Evolutionary conservation across 495 filamentous ascomycete genomes (phyloP).

Genomic region (Penicillium lagena): DNA sequence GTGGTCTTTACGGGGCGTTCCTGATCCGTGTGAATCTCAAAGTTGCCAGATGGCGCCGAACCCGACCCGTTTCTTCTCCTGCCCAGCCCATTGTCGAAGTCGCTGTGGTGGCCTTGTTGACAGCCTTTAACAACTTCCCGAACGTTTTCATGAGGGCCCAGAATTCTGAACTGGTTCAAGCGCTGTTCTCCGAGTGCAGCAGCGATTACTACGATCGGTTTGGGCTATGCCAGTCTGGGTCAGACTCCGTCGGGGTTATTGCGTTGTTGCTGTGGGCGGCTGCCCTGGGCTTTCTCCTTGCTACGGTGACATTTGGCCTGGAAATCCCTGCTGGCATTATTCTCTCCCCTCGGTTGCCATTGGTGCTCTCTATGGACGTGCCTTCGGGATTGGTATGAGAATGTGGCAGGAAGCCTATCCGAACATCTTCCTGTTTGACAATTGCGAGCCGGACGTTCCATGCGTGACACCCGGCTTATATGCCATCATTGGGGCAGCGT

Average conservation of each 20-base stretch:
- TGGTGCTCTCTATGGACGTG: constrained; percentile 87
- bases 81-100: constrained; percentile 70
- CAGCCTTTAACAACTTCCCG: constrained; percentile 87
- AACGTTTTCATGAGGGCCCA: constrained; percentile 93
- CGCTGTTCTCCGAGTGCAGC: constrained; percentile 85
- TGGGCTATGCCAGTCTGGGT: constrained; percentile 77
- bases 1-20: constrained; percentile 86
- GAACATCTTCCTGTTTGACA: constrained; percentile 64
- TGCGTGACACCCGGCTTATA: constrained; percentile 95
- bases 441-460: constrained; percentile 79
- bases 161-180: constrained; percentile 84
- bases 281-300: constrained; percentile 75
- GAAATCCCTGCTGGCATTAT: constrained; percentile 96
- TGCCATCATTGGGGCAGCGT: constrained; percentile 95
- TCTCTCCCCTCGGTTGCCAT: constrained; percentile 92
- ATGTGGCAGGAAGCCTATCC: constrained; percentile 81
- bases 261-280: constrained; percentile 74
- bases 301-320: constrained; percentile 89
- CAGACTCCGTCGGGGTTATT: constrained; percentile 65
- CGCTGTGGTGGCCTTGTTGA: constrained; percentile 62
- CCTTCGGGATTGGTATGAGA: constrained; percentile 81
- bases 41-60: constrained; percentile 74
- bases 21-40: constrained; percentile 94
- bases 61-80: constrained; percentile 28
- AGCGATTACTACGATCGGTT: constrained; percentile 73